Conservation (phyloP, 805 yeast species). For the Starmerella potacharoeniae region DNA sequence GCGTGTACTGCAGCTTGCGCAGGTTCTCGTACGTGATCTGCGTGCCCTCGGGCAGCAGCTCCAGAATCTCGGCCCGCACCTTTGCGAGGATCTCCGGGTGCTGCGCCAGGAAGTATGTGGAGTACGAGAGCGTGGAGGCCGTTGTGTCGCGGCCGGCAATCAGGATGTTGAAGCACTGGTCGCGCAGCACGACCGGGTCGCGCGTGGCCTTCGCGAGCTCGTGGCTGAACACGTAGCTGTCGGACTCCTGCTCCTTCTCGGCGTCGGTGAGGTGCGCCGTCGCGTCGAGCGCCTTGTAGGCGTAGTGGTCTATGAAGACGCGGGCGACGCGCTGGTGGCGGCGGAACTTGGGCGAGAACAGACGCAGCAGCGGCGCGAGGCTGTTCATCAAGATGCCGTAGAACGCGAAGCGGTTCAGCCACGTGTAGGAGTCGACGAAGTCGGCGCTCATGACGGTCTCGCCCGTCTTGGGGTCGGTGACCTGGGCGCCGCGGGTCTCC, state of each 20-base stretch:
- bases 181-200: slow-evolving; percentile 35
- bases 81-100: slow-evolving; percentile 31
- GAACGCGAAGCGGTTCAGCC: slow-evolving; percentile 9
- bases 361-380: slow-evolving; percentile 6
- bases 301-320: slow-evolving; percentile 32
- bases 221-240: slow-evolving; percentile 33
- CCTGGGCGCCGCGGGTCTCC: background rate
- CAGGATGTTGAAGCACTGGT: slow-evolving; percentile 37
- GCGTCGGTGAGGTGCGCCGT: slow-evolving; percentile 3
- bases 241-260: slow-evolving; percentile 3
- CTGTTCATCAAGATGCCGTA: slow-evolving; percentile 2
- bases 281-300: slow-evolving; percentile 29
- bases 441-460: slow-evolving; percentile 20
- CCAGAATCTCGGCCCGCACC: slow-evolving; percentile 27
- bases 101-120: slow-evolving; percentile 34
- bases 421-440: slow-evolving; percentile 20
- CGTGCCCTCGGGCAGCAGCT: slow-evolving; percentile 20
- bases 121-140: slow-evolving; percentile 36
- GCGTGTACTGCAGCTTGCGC: slow-evolving; percentile 35
- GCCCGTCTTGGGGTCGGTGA: slow-evolving; percentile 6
- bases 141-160: slow-evolving; percentile 43
- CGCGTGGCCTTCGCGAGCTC: slow-evolving; percentile 38
- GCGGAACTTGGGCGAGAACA: slow-evolving; percentile 25
- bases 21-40: slow-evolving; percentile 33
- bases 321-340: slow-evolving; percentile 27